Conservation (phyloP, 148 eudicot species). For the Camellia japonica region DNA sequence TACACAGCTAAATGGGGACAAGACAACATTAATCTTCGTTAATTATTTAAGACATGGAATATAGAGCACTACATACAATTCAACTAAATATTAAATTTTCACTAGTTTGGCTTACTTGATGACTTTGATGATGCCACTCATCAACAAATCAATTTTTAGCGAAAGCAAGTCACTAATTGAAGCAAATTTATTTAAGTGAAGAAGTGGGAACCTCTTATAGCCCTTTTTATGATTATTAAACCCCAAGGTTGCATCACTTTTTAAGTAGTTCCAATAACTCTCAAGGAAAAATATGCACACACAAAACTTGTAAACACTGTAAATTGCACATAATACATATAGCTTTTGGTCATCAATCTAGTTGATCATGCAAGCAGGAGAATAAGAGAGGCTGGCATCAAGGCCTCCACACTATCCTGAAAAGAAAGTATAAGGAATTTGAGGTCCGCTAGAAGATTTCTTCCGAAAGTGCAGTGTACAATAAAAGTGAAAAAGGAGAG, state of each 20-base stretch:
- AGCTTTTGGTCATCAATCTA: background rate
- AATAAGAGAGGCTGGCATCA: background rate
- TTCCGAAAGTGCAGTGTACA: too few relatives aligned
- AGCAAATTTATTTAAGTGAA: too few relatives aligned
- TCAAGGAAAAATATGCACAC: background rate
- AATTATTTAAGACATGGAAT: background rate
- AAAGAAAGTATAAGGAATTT: background rate
- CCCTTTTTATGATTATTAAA: background rate
- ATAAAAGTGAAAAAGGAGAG: too few relatives aligned
- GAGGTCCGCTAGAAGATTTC: too few relatives aligned
- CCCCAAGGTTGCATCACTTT: constrained; percentile 3
- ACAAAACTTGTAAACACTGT: background rate
- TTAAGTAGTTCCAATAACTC: background rate
- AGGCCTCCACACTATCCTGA: background rate
- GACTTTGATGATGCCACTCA: too few relatives aligned
- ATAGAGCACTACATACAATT: too few relatives aligned
- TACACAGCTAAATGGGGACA: background rate
- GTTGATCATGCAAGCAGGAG: constrained; percentile 4
- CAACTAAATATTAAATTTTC: too few relatives aligned
- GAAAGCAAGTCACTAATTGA: too few relatives aligned
- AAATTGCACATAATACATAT: too few relatives aligned
- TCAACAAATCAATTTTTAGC: too few relatives aligned
- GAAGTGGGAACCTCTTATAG: too few relatives aligned
- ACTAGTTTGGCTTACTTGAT: too few relatives aligned
- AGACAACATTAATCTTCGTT: background rate